A percentile compares a stretch with the other conserved stretches of the same genome.
These are phyloP conservation scores for Artemisia argyi DNA, from an alignment of 129 eudicot genomes.

Conservation along the genomic window DNA sequence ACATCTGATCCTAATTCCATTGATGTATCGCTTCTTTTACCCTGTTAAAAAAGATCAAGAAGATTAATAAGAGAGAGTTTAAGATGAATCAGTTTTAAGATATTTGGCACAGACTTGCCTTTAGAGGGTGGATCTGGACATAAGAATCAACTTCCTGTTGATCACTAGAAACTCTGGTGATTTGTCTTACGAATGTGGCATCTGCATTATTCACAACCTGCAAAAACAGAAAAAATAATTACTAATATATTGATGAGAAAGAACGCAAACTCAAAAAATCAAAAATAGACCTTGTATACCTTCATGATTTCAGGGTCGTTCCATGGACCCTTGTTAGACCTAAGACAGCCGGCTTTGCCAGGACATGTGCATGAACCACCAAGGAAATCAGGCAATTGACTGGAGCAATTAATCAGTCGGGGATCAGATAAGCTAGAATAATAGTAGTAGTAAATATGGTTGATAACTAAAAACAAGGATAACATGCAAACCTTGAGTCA, in stretches of 20 bases:
- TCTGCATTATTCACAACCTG: constrained; percentile 68
- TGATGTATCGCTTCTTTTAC: constrained; percentile 42
- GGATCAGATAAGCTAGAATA: background rate
- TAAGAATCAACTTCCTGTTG: constrained; percentile 47
- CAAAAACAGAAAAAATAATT: constrained; percentile 3
- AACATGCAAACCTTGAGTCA: constrained; percentile 59
- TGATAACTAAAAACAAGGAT: background rate
- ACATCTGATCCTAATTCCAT: constrained; percentile 54
- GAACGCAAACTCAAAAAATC: too few species aligned
- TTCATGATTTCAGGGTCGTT: constrained; percentile 86
- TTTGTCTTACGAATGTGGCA: constrained; percentile 56
- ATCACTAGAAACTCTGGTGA: constrained; percentile 47
- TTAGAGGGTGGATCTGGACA: constrained; percentile 47
- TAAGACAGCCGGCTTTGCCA: constrained; percentile 74
- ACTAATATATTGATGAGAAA: background rate
- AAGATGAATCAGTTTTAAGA: background rate
- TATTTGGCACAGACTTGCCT: constrained; percentile 34
- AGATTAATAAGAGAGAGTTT: background rate
- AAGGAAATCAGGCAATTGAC: constrained; percentile 91
- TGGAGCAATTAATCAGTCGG: constrained; percentile 28
- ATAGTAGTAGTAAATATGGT: too few species aligned
- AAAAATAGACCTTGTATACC: constrained; percentile 32
- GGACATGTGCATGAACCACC: constrained; percentile 86
- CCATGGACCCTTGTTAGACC: constrained; percentile 93
- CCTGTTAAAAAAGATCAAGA: constrained; percentile 42